Conservation (phyloP, 2,329 filamentous ascomycete genomes). For the Scedosporium dehoogii region DNA sequence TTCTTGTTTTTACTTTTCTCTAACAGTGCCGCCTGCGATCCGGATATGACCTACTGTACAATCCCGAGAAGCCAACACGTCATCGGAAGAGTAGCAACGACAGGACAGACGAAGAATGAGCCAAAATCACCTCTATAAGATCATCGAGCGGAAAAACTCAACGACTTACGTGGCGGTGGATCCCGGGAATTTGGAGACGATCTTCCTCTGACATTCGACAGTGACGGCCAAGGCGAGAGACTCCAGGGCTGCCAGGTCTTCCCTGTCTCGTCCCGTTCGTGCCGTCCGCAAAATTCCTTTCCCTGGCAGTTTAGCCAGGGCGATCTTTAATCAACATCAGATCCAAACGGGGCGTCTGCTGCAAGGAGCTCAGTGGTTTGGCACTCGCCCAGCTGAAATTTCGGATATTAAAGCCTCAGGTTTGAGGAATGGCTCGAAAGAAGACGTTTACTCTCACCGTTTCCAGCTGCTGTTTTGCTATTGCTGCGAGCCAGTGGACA, state of each 20-base stretch:
- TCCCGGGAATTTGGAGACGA: not conserved
- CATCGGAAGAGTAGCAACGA: not conserved
- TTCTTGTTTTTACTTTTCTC: not conserved
- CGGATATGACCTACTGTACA: not conserved
- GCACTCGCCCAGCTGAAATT: not conserved
- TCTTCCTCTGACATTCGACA: not conserved
- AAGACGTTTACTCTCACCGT: no score
- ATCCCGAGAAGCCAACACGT: not conserved
- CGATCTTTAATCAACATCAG: not conserved
- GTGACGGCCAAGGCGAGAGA: no score
- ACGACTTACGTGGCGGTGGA: not conserved
- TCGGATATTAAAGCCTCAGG: not conserved
- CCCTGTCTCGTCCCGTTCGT: not conserved
- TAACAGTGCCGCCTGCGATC: not conserved
- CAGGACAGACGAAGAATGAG: no score
- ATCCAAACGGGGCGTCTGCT: not conserved
- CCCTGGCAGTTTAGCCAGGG: not conserved
- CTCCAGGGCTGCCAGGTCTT: not conserved
- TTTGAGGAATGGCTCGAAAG: not conserved
- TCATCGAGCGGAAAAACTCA: not conserved
- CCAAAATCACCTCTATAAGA: not conserved
- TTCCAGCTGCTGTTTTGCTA: not conserved
- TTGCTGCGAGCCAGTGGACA: not conserved
- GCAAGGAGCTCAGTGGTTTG: not conserved
- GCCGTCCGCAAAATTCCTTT: not conserved